Evolutionary conservation across 2,329 filamentous ascomycete species (phyloP), one percentile per base, ranked within the genome.

Genomic region (Neofusicoccum sp.): DNA sequence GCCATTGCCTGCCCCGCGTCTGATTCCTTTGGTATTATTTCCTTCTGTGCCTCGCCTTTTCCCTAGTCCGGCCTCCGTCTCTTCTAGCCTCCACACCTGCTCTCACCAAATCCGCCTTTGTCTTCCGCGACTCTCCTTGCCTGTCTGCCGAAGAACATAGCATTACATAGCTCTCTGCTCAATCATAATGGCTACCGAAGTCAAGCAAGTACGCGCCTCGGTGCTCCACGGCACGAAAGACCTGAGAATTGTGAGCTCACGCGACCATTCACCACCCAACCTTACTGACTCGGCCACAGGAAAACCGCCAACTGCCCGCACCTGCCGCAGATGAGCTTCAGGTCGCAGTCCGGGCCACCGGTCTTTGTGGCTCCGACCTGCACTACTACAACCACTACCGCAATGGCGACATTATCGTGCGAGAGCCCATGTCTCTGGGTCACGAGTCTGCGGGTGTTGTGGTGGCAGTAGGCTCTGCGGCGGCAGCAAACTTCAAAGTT

Each of bases 341-440:
- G 75, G 75, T 90, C 64, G 80, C 82, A 64, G 80, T 90, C 64
- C 83, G 82, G 63, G 81, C 84, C 65, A 90, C 87, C 4, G 87
- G 87, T 30, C 85, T 90, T 69, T 90, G 87, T 73, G 87, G 87
- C 70, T 87, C 84, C 54, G 87, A 90, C 72, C 81, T 88, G 4
- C 88, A 96, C 81, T 96, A 96, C 86, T 96, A 91, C 84, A 80
- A 84, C 65, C 89, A 96, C 75, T 91, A 90, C 70, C 87, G 89
- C 71, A 96, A 96, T 76, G 92, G 91, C 72, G 86, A 90, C 80
- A 96, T 92, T 70, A 83, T 93, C 62, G 86, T 96, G 61, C 87
- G 85, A 70, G 85, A 90, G 66, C 92, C 92, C 64, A 88, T 96
- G 82, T 88, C 91, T 12, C 85, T 96, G 0, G 87, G 87, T 66